phyloP scores from a whole-genome alignment of 2,329 filamentous ascomycete genomes.

The Mycosphaerella arachidis region DNA sequence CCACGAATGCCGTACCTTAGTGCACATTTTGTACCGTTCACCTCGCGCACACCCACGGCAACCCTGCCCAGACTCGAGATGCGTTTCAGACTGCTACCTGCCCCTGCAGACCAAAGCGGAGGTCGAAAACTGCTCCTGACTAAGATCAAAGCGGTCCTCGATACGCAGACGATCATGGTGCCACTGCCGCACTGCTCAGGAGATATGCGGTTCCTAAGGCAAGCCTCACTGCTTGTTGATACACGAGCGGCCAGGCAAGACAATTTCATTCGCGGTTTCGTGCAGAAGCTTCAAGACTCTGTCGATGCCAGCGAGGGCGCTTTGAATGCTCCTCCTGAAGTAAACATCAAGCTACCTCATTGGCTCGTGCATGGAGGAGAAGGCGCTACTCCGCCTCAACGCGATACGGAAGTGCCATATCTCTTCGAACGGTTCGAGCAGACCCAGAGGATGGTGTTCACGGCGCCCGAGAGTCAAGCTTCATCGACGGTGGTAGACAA shows the following conservation, averaged over 20 bases:
- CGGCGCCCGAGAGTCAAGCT: background rate
- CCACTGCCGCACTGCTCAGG: conserved; percentile 18
- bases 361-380: conserved; percentile 9
- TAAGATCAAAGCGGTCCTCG: conserved; percentile 10
- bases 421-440: conserved; percentile 29
- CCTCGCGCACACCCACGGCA: background rate
- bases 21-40: conserved; percentile 7
- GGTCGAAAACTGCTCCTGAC: conserved; percentile 5
- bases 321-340: conserved; percentile 17
- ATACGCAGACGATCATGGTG: conserved; percentile 17
- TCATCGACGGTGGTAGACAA: background rate
- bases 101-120: background rate
- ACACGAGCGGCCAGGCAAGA: conserved; percentile 6
- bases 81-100: conserved; percentile 11
- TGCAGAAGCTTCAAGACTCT: conserved; percentile 16
- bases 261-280: conserved; percentile 17
- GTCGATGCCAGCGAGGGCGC: conserved; percentile 8
- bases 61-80: conserved; percentile 14
- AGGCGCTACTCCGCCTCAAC: background rate
- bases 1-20: conserved; percentile 3
- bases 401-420: conserved; percentile 18
- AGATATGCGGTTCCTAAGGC: conserved; percentile 23
- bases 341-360: conserved; percentile 19
- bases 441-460: conserved; percentile 17
- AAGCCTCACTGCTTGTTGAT: conserved; percentile 6